Percentiles rank a stretch among this genome's conserved stretches.
Evolutionary conservation across 2,329 filamentous ascomycete genomes (phyloP).

Genomic region (Calonectria hongkongensis): DNA sequence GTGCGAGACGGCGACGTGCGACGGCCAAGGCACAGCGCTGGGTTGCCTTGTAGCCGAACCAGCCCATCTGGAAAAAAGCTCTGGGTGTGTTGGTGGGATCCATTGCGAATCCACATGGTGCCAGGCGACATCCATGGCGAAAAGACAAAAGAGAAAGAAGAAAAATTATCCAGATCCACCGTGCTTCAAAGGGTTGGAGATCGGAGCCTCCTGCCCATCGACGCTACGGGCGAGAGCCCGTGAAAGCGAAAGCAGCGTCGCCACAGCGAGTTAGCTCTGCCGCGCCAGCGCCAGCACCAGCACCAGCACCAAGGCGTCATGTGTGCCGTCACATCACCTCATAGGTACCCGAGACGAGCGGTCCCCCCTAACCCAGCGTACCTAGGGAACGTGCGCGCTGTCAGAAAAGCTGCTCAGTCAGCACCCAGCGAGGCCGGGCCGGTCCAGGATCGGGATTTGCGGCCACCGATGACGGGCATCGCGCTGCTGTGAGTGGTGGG

Average conservation of each 20-base stretch:
- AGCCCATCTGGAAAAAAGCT: constrained; percentile 1
- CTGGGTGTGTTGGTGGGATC: constrained; percentile 7
- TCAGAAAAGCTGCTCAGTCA: not conserved
- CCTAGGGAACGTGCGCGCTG: constrained; percentile 9
- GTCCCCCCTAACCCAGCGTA: not conserved
- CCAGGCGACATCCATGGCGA: constrained; percentile 24
- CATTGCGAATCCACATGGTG: constrained; percentile 19
- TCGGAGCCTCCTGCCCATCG: not conserved
- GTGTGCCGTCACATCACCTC: constrained; percentile 38
- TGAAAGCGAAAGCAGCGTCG: constrained; percentile 30
- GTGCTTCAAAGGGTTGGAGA: constrained; percentile 14
- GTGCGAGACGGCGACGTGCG: constrained; percentile 12
- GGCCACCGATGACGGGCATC: constrained; percentile 21
- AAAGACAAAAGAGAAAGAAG: not conserved
- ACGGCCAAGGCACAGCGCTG: not conserved
- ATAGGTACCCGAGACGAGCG: constrained; percentile 29
- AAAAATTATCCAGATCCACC: constrained; percentile 14
- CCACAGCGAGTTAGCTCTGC: constrained; percentile 36
- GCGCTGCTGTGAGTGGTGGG: constrained; percentile 30
- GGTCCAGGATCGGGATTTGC: constrained; percentile 34
- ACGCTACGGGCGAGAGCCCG: constrained; percentile 21
- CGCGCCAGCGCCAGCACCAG: constrained; percentile 31
- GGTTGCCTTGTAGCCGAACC: constrained; percentile 10
- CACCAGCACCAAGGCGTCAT: constrained; percentile 36
- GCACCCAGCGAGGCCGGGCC: constrained; percentile 22